phyloP scores from a whole-genome alignment of 345 rosid genomes.

The Noccaea bulbosa region DNA sequence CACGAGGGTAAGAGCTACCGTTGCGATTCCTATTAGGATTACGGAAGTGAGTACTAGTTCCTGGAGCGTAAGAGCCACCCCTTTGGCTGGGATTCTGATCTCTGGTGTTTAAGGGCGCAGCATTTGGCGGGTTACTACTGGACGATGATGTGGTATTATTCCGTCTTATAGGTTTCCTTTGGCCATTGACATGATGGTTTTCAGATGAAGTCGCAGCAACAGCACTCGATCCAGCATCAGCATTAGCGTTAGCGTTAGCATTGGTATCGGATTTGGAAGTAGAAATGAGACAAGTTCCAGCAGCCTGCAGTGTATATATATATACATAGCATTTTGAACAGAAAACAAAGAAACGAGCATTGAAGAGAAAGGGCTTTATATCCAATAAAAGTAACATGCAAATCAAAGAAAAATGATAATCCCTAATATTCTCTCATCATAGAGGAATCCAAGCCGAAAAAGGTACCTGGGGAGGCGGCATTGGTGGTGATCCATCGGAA shows the following conservation, averaged over 20 bases:
- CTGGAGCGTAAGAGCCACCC: conserved; percentile 49
- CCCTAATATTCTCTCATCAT: not conserved
- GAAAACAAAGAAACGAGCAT: too few species aligned
- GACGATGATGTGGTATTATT: conserved; percentile 28
- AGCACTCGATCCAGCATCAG: not conserved
- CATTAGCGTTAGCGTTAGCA: not conserved
- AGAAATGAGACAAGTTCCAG: conserved; percentile 32
- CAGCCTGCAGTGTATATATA: conserved; percentile 48
- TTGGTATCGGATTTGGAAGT: not conserved
- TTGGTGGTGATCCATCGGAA: conserved; percentile 33
- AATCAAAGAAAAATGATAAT: not conserved
- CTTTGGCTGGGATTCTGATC: conserved; percentile 54
- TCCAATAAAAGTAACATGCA: conserved; percentile 25
- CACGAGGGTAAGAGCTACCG: conserved; percentile 37
- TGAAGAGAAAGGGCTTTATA: too few species aligned
- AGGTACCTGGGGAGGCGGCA: conserved; percentile 25
- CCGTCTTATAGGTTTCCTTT: conserved; percentile 36
- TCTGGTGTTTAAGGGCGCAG: conserved; percentile 46
- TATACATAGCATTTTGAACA: conserved; percentile 1
- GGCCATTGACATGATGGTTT: conserved; percentile 12
- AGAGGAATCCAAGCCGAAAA: not conserved
- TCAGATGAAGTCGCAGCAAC: conserved; percentile 24
- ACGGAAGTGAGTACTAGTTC: conserved; percentile 53
- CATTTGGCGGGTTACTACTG: conserved; percentile 6
- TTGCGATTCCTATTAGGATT: conserved; percentile 62